Base-by-base conservation (phyloP, 495 filamentous ascomycete genomes). In the Xylaria telfairii region DNA sequence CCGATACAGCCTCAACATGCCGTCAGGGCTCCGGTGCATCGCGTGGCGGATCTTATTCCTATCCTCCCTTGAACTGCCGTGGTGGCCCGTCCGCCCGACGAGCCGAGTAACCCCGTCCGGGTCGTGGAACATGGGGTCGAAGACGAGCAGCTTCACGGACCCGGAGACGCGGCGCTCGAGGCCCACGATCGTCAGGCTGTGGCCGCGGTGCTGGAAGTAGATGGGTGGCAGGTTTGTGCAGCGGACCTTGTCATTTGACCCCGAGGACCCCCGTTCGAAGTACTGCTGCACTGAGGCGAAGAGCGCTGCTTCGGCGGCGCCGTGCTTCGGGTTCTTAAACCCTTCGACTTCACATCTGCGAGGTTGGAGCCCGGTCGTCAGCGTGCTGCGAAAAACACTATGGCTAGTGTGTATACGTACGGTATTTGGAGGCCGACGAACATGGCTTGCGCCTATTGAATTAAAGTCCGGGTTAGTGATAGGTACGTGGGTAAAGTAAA, bases 131-230 rank as follows among this genome's bases (percentile, higher is more conserved):
- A 92, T 92, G 1, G 96, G 94, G 79, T 98, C 96, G 74, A 97
- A 97, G 24, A 97, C 91, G 4, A 99, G 81, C 10, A 99, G 80
- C 72, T 92, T 91, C 61, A 87, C 85, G 39, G 81, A 80, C 39
- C 93, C 94, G 69, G 91, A 86, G 41, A 78, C 83, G 10, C 85
- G 86, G 32, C 86, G 84, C 76, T 98, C 95, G 46, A 97, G 86
- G 0, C 96, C 96, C 65, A 99, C 84, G 51, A 98, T 94, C 1
- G 95, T 98, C 82, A 97, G 85, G 5, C 94, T 97, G 75, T 99
- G 96, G 7, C 95, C 95, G 65, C 87, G 86, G 73, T 96, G 92
- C 79, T 99, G 96, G 72, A 98, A 92, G 77, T 98, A 98, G 56
- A 98, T 89, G 2, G 96, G 94, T 26, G 96, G 90, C 3, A 93